Conservation (phyloP, 768 basidiomycete genomes). For the Boletus rufocinnamomeus region DNA sequence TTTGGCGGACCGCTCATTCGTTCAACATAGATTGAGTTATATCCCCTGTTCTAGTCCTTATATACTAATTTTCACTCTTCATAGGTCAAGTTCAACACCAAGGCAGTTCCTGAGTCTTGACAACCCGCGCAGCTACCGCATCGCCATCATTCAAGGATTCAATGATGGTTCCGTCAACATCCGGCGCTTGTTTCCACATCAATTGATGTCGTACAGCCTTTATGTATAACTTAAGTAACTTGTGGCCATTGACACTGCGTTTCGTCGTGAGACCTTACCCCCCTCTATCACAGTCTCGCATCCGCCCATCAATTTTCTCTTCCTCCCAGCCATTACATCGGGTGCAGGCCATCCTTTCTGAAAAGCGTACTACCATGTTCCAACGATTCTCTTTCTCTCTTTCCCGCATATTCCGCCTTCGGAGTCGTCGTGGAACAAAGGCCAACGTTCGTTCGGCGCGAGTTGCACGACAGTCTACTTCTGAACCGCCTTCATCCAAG, state of each 20-base stretch:
- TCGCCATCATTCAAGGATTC: not conserved
- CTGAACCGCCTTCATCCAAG: not conserved
- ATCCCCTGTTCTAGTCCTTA: not conserved
- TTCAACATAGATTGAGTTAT: not conserved
- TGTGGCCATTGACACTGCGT: not conserved
- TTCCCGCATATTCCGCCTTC: slow-evolving; percentile 21
- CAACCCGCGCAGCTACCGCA: not conserved
- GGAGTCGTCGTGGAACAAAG: slow-evolving; percentile 11
- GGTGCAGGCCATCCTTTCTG: slow-evolving; percentile 19
- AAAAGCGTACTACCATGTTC: slow-evolving; percentile 13
- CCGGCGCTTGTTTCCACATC: not conserved
- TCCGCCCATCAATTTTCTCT: not conserved
- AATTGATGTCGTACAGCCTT: slow-evolving; percentile 10
- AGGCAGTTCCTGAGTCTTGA: slow-evolving; percentile 2
- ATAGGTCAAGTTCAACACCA: not conserved
- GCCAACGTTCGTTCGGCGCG: not conserved
- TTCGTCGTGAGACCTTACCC: not conserved
- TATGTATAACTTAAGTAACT: slow-evolving; percentile 3
- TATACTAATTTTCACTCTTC: not conserved
- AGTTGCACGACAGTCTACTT: not conserved
- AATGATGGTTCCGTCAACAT: slow-evolving; percentile 7
- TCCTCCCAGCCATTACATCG: not conserved
- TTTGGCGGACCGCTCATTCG: not conserved
- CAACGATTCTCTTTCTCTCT: slow-evolving; percentile 18
- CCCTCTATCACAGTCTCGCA: not conserved